Percentiles rank a stretch among this genome's conserved stretches.
phyloP scores from a whole-genome alignment of 129 eudicot species.

The Flaveria linearis region DNA sequence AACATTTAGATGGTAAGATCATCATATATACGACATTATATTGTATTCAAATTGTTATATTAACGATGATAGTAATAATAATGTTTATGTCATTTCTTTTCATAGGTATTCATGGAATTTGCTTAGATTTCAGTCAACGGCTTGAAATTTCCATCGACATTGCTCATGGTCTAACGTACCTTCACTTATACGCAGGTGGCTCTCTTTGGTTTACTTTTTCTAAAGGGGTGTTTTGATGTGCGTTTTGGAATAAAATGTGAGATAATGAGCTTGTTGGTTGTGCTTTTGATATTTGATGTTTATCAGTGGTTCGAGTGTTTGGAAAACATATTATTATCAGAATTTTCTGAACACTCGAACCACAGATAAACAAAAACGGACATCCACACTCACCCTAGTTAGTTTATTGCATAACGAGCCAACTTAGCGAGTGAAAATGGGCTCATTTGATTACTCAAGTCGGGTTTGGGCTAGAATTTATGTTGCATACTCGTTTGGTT shows the following conservation, averaged over 20 bases:
- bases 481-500: not conserved
- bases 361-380: not conserved
- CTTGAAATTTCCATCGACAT: conserved; percentile 86
- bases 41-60: not conserved
- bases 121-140: conserved; percentile 84
- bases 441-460: not conserved
- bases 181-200: conserved; percentile 82
- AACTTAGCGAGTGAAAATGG: not conserved
- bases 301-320: not conserved
- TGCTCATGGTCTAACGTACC: conserved; percentile 90
- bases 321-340: not conserved
- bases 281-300: not conserved
- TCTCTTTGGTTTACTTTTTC: not conserved
- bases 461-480: conserved; percentile 7
- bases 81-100: conserved; percentile 23
- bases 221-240: not conserved
- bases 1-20: conserved; percentile 89
- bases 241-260: not conserved
- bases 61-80: not conserved
- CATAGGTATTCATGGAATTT: conserved; percentile 66
- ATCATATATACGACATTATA: not conserved
- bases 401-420: not conserved
- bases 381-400: not conserved
- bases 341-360: too few species aligned
- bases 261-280: too few species aligned